Conservation (phyloP, 352 stramenopile genomes). For the Globisporangium alternatum region DNA sequence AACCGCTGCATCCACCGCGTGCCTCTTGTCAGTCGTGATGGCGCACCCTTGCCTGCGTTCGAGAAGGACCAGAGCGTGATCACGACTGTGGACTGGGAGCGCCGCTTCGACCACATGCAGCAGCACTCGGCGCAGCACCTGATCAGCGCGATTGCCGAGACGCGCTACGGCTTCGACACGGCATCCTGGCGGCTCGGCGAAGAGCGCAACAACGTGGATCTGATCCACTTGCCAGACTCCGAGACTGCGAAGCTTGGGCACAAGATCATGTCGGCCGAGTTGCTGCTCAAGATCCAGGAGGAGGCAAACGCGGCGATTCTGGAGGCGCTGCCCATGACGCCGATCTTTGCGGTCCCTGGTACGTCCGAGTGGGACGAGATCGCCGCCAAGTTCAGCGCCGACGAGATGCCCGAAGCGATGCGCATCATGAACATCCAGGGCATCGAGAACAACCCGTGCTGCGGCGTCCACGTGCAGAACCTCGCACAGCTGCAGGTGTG, state of each 20-base stretch:
- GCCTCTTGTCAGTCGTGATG: constrained; percentile 17
- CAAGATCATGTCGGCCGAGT: constrained; percentile 28
- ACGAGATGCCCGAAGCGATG: constrained; percentile 59
- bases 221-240: constrained; percentile 37
- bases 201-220: constrained; percentile 76
- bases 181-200: constrained; percentile 77
- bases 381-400: constrained; percentile 50
- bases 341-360: constrained; percentile 49
- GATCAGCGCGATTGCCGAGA: constrained; percentile 79
- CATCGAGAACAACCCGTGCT: constrained; percentile 86
- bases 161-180: constrained; percentile 62
- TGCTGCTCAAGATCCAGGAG: constrained; percentile 53
- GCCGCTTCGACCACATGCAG: constrained; percentile 87
- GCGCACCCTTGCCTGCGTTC: constrained; percentile 23
- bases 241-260: constrained; percentile 16
- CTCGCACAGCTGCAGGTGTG: constrained; percentile 45
- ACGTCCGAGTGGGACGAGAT: constrained; percentile 54
- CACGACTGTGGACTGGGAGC: constrained; percentile 65
- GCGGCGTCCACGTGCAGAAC: constrained; percentile 83
- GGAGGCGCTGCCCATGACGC: constrained; percentile 42
- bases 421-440: constrained; percentile 79
- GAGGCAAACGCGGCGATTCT: constrained; percentile 78
- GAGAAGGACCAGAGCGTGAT: constrained; percentile 45
- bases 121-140: constrained; percentile 90
- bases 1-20: constrained; percentile 66